phyloP scores from a whole-genome alignment of 2,329 filamentous ascomycete species.

The Arthrobotrys pseudoclavata region DNA sequence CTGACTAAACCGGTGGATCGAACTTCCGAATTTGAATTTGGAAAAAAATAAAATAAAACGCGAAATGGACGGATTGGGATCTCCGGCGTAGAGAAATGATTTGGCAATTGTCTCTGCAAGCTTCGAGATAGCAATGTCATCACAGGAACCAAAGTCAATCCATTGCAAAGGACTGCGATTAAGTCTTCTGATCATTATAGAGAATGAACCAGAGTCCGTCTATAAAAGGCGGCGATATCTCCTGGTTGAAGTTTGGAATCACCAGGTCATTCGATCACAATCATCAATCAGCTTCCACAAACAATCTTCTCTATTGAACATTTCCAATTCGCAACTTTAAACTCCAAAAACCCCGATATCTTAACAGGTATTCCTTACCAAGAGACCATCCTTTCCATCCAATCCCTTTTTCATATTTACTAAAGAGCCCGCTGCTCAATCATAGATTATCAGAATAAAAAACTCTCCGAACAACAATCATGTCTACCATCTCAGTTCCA shows the following conservation, averaged over 20 bases:
- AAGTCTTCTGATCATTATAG: background rate
- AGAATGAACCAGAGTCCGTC: background rate
- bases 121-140: background rate
- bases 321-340: background rate
- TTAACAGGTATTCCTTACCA: background rate
- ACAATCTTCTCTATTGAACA: background rate
- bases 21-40: background rate
- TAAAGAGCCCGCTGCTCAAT: background rate
- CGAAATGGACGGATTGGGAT: conserved; percentile 34
- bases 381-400: background rate
- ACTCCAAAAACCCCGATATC: background rate
- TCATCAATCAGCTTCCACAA: conserved; percentile 20
- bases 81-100: background rate
- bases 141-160: no score
- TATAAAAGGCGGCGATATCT: conserved; percentile 29
- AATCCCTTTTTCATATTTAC: background rate
- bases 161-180: background rate
- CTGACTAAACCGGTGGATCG: conserved; percentile 6
- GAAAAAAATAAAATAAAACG: conserved; percentile 19
- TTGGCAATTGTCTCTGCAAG: background rate
- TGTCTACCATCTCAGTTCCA: background rate
- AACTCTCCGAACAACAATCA: background rate
- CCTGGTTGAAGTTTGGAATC: conserved; percentile 31
- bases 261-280: conserved; percentile 24
- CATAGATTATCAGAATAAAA: background rate